A percentile compares a stretch with the other conserved stretches of the same genome.
Conservation (phyloP, 2,329 filamentous ascomycete species). For the Annulohypoxylon truncatum region DNA sequence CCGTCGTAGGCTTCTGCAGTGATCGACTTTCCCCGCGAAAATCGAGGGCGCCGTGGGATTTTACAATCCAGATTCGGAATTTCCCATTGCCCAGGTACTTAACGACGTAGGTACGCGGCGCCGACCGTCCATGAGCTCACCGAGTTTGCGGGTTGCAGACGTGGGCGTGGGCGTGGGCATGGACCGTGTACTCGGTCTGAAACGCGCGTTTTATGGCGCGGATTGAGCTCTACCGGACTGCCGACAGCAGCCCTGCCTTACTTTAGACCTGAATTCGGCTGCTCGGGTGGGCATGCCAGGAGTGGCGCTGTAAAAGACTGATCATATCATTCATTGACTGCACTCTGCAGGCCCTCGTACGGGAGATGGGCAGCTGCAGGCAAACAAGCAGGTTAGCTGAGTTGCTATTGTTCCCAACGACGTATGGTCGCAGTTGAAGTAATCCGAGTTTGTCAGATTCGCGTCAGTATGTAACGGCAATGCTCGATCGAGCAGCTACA, state of each 20-base stretch:
- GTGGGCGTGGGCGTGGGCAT: slow-evolving; percentile 50
- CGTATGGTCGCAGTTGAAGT: slow-evolving; percentile 43
- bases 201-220: slow-evolving; percentile 54
- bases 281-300: slow-evolving; percentile 46
- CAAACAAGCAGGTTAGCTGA: slow-evolving; percentile 47
- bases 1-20: slow-evolving; percentile 46
- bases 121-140: slow-evolving; percentile 46
- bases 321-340: slow-evolving; percentile 48
- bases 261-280: slow-evolving; percentile 48
- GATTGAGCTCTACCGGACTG: slow-evolving; percentile 45
- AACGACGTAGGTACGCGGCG: slow-evolving; percentile 51
- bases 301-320: slow-evolving; percentile 49
- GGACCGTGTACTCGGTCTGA: slow-evolving; percentile 49
- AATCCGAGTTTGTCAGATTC: slow-evolving; percentile 27
- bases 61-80: slow-evolving; percentile 36
- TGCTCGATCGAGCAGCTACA: slow-evolving; percentile 31
- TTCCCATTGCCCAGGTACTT: slow-evolving; percentile 50
- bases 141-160: slow-evolving; percentile 45
- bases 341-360: slow-evolving; percentile 36
- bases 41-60: slow-evolving; percentile 41
- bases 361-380: slow-evolving; percentile 45
- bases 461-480: slow-evolving; percentile 29
- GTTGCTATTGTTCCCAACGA: slow-evolving; percentile 48
- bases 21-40: slow-evolving; percentile 45
- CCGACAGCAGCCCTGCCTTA: slow-evolving; percentile 43